Percentiles rank a stretch among this genome's conserved stretches.
phyloP scores from a whole-genome alignment of 1,284 basidiomycete genomes.

The Cystobasidium pallidum region DNA sequence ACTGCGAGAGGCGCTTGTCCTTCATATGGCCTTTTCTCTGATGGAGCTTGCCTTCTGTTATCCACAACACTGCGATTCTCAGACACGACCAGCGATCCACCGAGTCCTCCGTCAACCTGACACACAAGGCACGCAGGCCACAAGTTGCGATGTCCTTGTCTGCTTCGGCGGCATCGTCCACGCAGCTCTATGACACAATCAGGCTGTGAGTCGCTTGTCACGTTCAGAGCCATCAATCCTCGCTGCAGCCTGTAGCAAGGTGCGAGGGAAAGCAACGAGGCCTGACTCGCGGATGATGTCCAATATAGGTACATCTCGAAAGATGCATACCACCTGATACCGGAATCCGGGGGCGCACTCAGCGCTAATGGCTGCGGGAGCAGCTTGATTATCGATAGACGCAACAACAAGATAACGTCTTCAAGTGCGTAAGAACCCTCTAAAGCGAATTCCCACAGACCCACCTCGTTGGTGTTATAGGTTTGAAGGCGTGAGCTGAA shows the following conservation, averaged over 20 bases:
- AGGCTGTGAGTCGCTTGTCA: slow-evolving; percentile 26
- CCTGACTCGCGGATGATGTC: neutral
- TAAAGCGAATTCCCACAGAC: too few species aligned
- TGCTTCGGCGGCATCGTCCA: slow-evolving; percentile 2
- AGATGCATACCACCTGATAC: slow-evolving; percentile 50
- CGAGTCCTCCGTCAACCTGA: slow-evolving; percentile 1
- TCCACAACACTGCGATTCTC: neutral
- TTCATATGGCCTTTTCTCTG: neutral
- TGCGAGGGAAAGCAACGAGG: neutral
- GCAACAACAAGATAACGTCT: slow-evolving; percentile 56
- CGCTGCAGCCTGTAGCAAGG: neutral
- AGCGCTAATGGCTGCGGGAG: slow-evolving; percentile 50
- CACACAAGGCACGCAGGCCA: slow-evolving; percentile 14
- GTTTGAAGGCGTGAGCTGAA: neutral
- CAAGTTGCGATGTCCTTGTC: slow-evolving; percentile 17
- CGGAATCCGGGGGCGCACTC: slow-evolving; percentile 44
- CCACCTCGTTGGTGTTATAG: too few species aligned
- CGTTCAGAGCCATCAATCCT: neutral
- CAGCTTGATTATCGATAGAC: slow-evolving; percentile 58
- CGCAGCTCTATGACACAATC: slow-evolving; percentile 38
- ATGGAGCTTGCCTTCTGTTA: neutral
- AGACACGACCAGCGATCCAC: neutral
- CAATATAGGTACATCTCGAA: slow-evolving; percentile 44
- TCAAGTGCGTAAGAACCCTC: slow-evolving; percentile 59
- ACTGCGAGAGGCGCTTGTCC: neutral